A percentile compares a stretch with the other conserved stretches of the same genome.
phyloP scores from a whole-genome alignment of 1,284 basidiomycete species.

The Sanghuangporus weigelae region DNA sequence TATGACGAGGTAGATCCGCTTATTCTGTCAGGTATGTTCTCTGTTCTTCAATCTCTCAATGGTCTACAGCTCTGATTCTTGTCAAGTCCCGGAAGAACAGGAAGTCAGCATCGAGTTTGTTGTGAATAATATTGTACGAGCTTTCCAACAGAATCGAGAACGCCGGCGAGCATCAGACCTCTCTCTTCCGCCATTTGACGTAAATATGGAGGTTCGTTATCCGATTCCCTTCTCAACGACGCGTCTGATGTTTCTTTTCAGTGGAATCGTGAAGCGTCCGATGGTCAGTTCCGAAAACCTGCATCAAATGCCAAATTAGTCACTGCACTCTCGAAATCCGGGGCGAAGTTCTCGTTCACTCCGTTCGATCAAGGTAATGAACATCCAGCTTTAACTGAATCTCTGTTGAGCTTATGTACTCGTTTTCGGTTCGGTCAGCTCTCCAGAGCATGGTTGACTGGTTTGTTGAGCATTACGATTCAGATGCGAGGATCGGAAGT shows the following conservation, averaged over 20 bases:
- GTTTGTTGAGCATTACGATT: conserved; percentile 74
- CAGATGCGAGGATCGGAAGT: conserved; percentile 26
- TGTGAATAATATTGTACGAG: conserved; percentile 78
- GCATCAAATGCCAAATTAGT: conserved; percentile 87
- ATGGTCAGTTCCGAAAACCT: conserved; percentile 91
- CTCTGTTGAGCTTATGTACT: not conserved
- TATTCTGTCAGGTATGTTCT: conserved; percentile 73
- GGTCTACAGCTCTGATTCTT: not conserved
- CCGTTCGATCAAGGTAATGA: conserved; percentile 68
- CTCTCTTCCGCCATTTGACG: conserved; percentile 7
- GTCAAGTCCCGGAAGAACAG: conserved; percentile 77
- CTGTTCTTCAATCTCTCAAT: not conserved
- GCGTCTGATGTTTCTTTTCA: conserved; percentile 42
- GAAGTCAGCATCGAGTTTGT: conserved; percentile 86
- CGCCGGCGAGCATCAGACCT: conserved; percentile 45
- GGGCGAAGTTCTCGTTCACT: conserved; percentile 73
- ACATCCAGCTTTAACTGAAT: conserved; percentile 15
- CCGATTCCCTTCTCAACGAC: not conserved
- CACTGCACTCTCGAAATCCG: conserved; percentile 41
- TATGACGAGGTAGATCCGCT: conserved; percentile 87
- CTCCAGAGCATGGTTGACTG: conserved; percentile 68
- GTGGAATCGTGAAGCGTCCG: conserved; percentile 32
- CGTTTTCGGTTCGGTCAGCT: conserved; percentile 36
- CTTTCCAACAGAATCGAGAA: conserved; percentile 45
- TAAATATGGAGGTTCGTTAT: conserved; percentile 7